Base-by-base conservation (phyloP, 2,329 filamentous ascomycete genomes). In the Penicillium fuscoglaucum region DNA sequence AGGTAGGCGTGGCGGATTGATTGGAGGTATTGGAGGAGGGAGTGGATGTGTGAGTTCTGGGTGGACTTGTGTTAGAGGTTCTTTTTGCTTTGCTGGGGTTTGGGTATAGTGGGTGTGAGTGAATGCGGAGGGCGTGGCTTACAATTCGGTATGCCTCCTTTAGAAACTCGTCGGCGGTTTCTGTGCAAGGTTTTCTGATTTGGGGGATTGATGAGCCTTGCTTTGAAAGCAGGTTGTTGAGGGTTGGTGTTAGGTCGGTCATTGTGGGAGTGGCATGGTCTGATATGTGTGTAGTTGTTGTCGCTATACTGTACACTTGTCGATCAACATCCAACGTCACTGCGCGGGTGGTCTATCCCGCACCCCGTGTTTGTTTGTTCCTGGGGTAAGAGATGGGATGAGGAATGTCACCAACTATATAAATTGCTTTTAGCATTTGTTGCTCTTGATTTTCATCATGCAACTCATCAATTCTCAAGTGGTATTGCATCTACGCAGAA, bases 131-230 rank as follows among this genome's bases (percentile, higher is more conserved):
- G 35, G 57, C 52, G 19, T 64, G 61, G 63, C 67, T 52, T 56
- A 96, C 93, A 75, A 98, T 97, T 72, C 89, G 86, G 77, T 96
- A 95, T 53, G 95, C 95, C 77, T 98, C 93, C 72, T 93, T 92
- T 35, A 98, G 80, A 72, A 98, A 99, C 68, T 90, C 89, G 73
- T 97, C 90, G 51, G 95, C 83, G 3, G 70, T 72, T 57, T 74
- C 65, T 29, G 70, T 68, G 28, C 66, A 64, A 19, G 67, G 64
- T 2, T 52, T 55, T 59, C 29, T 53, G 12, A 21, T 6, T 31
- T 31, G 19, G 1, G 49, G 70, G 68, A 47, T 72, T 71, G 52
- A 61, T 75, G 79, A 12, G 56, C 54, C 61, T 72, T 55, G 73
- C 54, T 68, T 63, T 50, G 66, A 67, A 12, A 79, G 68, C 13